These are phyloP conservation scores for Beauveria sp. DNA, from an alignment of 2,329 filamentous ascomycete species.

Conservation along the genomic window DNA sequence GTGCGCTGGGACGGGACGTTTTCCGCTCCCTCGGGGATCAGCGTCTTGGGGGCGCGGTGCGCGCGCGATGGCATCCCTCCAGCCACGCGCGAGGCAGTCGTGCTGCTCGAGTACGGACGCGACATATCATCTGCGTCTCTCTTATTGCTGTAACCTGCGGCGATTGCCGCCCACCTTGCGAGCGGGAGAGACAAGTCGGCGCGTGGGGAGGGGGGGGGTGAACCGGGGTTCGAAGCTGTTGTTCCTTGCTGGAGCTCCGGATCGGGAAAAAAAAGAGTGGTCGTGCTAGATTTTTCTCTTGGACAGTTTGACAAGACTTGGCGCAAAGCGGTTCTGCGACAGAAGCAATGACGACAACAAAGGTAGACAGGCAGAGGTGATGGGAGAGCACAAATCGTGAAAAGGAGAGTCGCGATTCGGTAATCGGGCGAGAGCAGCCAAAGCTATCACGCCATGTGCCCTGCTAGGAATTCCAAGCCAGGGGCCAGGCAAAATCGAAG, in stretches of 20 bases:
- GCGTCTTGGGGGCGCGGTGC: neutral
- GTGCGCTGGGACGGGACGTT: neutral
- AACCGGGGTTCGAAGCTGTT: too few species aligned
- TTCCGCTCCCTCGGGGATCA: neutral
- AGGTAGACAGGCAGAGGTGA: too few species aligned
- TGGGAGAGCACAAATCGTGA: neutral
- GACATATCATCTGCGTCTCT: neutral
- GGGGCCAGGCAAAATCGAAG: neutral
- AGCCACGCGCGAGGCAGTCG: slow-evolving; percentile 4
- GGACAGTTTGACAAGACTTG: too few species aligned
- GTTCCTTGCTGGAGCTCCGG: too few species aligned
- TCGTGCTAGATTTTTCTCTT: too few species aligned
- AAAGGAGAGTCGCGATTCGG: neutral
- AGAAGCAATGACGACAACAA: too few species aligned
- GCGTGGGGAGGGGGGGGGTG: too few species aligned
- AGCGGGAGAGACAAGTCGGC: neutral
- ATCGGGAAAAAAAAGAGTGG: too few species aligned
- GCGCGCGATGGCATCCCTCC: neutral
- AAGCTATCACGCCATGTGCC: neutral
- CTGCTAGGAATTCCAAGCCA: neutral
- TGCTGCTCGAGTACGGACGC: slow-evolving; percentile 4
- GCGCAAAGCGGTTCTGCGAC: too few species aligned
- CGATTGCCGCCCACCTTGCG: too few species aligned
- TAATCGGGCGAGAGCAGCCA: neutral
- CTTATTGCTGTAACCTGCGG: too few species aligned